Evolutionary conservation across 139 green algal genomes (phyloP), one percentile per base, ranked within the genome.

Genomic region (Haematococcus lacustris): DNA sequence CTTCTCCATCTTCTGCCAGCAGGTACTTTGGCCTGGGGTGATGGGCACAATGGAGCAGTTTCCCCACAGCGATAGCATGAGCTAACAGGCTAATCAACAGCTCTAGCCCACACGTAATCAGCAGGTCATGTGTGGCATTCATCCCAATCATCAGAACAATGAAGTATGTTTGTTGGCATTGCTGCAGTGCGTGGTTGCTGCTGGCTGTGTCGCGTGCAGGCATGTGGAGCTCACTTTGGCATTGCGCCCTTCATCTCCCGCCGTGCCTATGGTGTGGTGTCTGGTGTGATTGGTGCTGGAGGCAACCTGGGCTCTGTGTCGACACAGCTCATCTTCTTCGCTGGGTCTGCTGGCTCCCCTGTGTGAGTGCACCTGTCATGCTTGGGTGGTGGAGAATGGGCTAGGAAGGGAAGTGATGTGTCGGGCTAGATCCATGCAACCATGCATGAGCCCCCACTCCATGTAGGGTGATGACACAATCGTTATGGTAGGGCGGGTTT

Each of bases 311-410:
- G 94, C 39, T 82, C 86, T 23, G 88, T 87, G 25, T 81, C 98
- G 64, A 97, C 87, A 38, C 90, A 96, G 83, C 85, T 86, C 64
- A 83, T 96, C 41, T 98, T 96, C 81, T 98, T 98, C 86, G 80
- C 78, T 0, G 79, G 77, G 35, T 68, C 41, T 1, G 37, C 26
- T n/a, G 28, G 17, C 30, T 72, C 47, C 38, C 63, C 63, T 43
- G 30, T 32, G 61, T 68, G 61, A 68, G 61, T 68, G 30, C 5
- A n/a, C n/a, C n/a, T n/a, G n/a, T n/a, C n/a, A n/a, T 64, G 26
- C 26, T 13, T 37, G 5, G 57, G 26, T 30, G 57, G 57, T 33
- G 21, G 21, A 65, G 26, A 37, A 13, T 65, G 57, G 5, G 57
- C 5, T 13, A 30, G 32, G 61, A 43, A 3, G 13, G 25, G 39